phyloP scores from a whole-genome alignment of 495 filamentous ascomycete genomes.

The Penicillium daleae region DNA sequence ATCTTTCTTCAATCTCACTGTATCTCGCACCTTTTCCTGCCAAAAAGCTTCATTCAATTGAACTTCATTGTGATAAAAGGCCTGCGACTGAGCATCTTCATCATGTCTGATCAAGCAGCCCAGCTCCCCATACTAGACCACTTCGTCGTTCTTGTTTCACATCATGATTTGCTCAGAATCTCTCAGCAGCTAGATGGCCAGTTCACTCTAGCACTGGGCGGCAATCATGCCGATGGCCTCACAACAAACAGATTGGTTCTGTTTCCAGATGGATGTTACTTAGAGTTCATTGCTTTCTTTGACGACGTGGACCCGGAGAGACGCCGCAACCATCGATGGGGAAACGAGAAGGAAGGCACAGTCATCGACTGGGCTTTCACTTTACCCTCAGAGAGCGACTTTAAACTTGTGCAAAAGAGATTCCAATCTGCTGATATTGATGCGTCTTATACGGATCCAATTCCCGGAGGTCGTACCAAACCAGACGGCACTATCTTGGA shows the following conservation, averaged over 20 bases:
- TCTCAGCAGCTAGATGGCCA: not conserved
- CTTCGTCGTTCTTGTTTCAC: not conserved
- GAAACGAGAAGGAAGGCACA: slow-evolving; percentile 22
- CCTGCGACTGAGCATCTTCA: not conserved
- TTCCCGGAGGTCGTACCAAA: not conserved
- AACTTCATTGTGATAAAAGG: not conserved
- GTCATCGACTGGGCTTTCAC: slow-evolving; percentile 35
- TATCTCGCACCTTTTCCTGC: not conserved
- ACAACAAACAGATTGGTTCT: not conserved
- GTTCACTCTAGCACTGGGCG: not conserved
- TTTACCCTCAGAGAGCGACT: slow-evolving; percentile 20
- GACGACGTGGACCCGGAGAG: not conserved
- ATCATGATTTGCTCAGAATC: not conserved
- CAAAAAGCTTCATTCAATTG: not conserved
- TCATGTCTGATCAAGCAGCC: not conserved
- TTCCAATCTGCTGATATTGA: not conserved
- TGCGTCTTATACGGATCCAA: not conserved
- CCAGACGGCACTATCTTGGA: not conserved
- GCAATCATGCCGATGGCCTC: not conserved
- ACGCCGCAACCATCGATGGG: slow-evolving; percentile 28
- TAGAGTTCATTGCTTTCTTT: not conserved
- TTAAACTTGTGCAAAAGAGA: not conserved
- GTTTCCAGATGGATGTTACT: not conserved
- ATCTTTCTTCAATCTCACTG: not conserved
- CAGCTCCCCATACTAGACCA: not conserved